Conservation (phyloP, 208 protist genomes). For the Angomonas desouzai region DNA sequence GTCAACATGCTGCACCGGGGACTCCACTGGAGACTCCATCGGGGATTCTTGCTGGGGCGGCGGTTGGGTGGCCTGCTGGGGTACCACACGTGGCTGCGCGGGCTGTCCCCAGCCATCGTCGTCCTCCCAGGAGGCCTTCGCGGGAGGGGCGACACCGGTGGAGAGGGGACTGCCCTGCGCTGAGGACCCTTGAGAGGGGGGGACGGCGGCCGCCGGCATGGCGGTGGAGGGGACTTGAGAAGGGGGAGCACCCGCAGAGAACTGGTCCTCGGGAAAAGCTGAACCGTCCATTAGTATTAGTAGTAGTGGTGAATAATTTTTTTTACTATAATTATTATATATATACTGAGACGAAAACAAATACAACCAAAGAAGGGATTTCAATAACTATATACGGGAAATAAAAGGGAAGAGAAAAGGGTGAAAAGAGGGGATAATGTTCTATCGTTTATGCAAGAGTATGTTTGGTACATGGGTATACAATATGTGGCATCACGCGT, state of each 20-base stretch:
- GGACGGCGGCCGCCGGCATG: neutral
- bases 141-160: neutral
- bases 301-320: neutral
- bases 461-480: too few relatives aligned
- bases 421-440: too few relatives aligned
- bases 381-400: too few relatives aligned
- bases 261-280: neutral
- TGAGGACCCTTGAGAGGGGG: neutral
- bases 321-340: constrained; percentile 1
- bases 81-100: constrained; percentile 11
- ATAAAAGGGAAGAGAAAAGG: too few relatives aligned
- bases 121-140: constrained; percentile 27
- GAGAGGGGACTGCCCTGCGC: neutral
- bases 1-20: neutral
- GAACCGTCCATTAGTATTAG: neutral
- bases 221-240: neutral
- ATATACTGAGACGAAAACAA: neutral
- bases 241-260: neutral
- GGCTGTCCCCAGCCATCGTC: constrained; percentile 18
- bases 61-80: neutral
- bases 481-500: too few relatives aligned
- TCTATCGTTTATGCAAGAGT: too few relatives aligned
- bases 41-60: neutral
- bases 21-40: neutral
- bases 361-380: too few relatives aligned